Conservation (phyloP, 345 rosid genomes). For the Murraya paniculata region DNA sequence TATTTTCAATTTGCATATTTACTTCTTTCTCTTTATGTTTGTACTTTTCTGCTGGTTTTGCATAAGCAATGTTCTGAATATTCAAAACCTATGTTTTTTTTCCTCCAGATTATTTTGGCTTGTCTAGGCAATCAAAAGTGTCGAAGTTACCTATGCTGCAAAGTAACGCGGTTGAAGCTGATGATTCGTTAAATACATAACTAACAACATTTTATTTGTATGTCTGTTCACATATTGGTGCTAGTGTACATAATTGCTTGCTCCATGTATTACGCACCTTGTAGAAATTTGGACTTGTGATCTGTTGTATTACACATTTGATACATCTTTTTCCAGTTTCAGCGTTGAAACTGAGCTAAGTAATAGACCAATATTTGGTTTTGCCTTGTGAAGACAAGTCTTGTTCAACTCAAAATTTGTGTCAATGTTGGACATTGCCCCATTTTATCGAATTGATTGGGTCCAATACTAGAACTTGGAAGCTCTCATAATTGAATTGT, state of each 20-base stretch:
- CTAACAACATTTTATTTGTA: background rate
- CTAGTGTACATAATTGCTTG: background rate
- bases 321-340: conserved; percentile 14
- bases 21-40: background rate
- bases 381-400: background rate
- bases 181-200: background rate
- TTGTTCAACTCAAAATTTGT: background rate
- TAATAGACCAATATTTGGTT: background rate
- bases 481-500: too few species aligned
- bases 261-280: background rate
- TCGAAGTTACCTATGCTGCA: background rate
- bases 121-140: background rate
- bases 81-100: background rate
- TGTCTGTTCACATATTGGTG: background rate
- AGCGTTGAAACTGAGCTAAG: background rate
- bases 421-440: background rate
- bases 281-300: background rate
- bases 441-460: too few species aligned
- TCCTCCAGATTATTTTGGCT: background rate
- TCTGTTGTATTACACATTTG: conserved; percentile 19
- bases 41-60: background rate
- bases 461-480: too few species aligned
- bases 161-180: background rate
- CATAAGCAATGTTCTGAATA: background rate
- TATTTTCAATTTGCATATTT: background rate